Evolutionary conservation across 805 yeast species (phyloP), one percentile per base, ranked within the genome.

Genomic region (Ogataea allantospora): DNA sequence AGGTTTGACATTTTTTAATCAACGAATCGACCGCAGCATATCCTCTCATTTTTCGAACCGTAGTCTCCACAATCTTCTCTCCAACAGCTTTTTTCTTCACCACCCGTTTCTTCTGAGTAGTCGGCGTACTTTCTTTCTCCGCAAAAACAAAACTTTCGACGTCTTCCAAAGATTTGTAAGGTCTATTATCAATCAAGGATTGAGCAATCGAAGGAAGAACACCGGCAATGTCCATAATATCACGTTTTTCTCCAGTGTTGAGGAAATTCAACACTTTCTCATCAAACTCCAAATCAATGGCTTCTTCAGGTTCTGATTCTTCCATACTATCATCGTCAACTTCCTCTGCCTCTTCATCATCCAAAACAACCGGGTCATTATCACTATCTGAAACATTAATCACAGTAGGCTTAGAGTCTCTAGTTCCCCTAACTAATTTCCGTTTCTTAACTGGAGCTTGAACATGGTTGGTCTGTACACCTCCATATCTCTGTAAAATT

Each of bases 1-100:
- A 81, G 12, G 76, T 74, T 7, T 88, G 78, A 66, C 99, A 93
- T 48, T 79, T 76, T 42, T 78, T 78, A 44, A 93, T 87, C 48
- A 93, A 68, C n/a, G 95, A 83, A 51, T 91, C 98, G 29, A 93
- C 95, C 0, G 99, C 98, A 44, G 80, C 82, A 58, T 93, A 93
- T 5, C 98, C 98, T 52, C 79, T 77, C 46, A 93, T 68, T 11
- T 88, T 82, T 46, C 73, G 66, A 31, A 75, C 75, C 4, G 89
- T 75, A 26, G 76, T 81, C 47, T 83, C 91, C 15, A 88, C 74
- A 33, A 87, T 71, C 54, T 77, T 75, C 50, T 83, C 83, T 8
- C 96, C 96, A 30, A 77, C 75, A 5, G 82, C 69, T 57, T 76
- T 78, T 39, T 62, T 69, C 38, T 65, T 67, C 39, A 57, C 62